Evolutionary conservation across 2,329 filamentous ascomycete genomes (phyloP), one percentile per base, ranked within the genome.

Genomic region (Neopestalotiopsis sp.): DNA sequence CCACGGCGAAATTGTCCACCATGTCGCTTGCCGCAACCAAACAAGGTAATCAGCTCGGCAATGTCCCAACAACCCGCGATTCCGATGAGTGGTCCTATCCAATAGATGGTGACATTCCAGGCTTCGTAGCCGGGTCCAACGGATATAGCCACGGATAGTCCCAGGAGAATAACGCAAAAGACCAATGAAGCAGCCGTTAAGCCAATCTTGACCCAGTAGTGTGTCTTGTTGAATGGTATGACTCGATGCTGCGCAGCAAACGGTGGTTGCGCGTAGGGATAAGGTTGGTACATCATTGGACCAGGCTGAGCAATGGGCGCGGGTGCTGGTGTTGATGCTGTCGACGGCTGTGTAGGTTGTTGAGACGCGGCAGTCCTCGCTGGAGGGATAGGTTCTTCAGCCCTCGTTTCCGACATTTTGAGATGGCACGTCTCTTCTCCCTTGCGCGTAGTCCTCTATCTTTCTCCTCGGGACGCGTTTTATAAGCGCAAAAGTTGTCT

Each of bases 171-270:
- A 34, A 69, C 13, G 32, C 49, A 64, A 20, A 59, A 70, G 45
- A 70, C 32, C 34, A 70, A 5, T 3, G 69, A 70, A 1, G 53
- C 57, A 45, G n/a, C 12, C 17, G 53, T 65, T 17, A 69, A 45
- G 6, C 14, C 67, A 10, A 69, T 38, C 67, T 70, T 70, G 61
- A 40, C 38, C 68, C 58, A 65, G 58, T 69, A 59, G 64, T 67
- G 69, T 3, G 56, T 69, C 65, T 69, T 70, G 61, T 67, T 40
- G 42, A 65, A 70, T 32, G 69, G 69, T n/a, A 70, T 42, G 5
- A 68, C 13, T 12, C 63, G 61, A 42, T 38, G 28, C 30, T 24
- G 61, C 32, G 49, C 42, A 65, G 40, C 59, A 42, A 53, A 66
- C 9, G 7, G 10, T 13, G 64, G 64, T 20, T 40, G 53, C 13